A percentile compares a stretch with the other conserved stretches of the same genome.
Conservation (phyloP, 2,329 filamentous ascomycete genomes). For the Pyricularia sp. region DNA sequence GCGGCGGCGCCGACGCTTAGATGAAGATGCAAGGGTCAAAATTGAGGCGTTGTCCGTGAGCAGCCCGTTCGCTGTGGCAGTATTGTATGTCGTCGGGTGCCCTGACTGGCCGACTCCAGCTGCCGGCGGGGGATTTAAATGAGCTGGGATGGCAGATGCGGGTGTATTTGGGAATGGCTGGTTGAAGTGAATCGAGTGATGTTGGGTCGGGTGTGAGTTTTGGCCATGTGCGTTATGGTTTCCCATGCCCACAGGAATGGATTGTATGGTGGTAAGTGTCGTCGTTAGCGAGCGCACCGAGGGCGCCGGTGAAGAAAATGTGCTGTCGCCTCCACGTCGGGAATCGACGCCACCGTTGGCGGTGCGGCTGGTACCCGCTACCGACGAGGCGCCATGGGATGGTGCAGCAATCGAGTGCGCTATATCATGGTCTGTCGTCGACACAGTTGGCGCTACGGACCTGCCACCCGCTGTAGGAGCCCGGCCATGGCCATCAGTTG, state of each 20-base stretch:
- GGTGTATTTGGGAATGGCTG: conserved; percentile 54
- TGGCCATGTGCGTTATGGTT: conserved; percentile 27
- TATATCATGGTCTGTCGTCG: conserved; percentile 63
- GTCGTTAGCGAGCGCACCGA: conserved; percentile 72
- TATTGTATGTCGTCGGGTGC: conserved; percentile 51
- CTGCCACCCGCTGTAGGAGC: conserved; percentile 50
- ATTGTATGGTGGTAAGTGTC: conserved; percentile 76
- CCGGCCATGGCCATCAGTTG: conserved; percentile 44
- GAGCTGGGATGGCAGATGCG: conserved; percentile 58
- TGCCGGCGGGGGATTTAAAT: conserved; percentile 38
- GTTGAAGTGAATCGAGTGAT: conserved; percentile 46
- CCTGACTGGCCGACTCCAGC: conserved; percentile 9
- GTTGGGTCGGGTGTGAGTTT: conserved; percentile 13
- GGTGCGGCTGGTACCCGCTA: conserved; percentile 63
- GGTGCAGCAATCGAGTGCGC: conserved; percentile 61
- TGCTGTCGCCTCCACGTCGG: conserved; percentile 59
- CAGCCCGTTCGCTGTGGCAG: conserved; percentile 70
- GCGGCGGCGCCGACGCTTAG: conserved; percentile 61
- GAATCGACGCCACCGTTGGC: conserved; percentile 52
- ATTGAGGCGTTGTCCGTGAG: conserved; percentile 79
- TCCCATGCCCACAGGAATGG: conserved; percentile 36
- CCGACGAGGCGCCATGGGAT: conserved; percentile 54
- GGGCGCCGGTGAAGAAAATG: conserved; percentile 71
- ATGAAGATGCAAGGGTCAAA: conserved; percentile 70
- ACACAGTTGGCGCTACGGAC: conserved; percentile 66